Evolutionary conservation across 306 rosid genomes (phyloP).

Genomic region (Vigna trinervia): DNA sequence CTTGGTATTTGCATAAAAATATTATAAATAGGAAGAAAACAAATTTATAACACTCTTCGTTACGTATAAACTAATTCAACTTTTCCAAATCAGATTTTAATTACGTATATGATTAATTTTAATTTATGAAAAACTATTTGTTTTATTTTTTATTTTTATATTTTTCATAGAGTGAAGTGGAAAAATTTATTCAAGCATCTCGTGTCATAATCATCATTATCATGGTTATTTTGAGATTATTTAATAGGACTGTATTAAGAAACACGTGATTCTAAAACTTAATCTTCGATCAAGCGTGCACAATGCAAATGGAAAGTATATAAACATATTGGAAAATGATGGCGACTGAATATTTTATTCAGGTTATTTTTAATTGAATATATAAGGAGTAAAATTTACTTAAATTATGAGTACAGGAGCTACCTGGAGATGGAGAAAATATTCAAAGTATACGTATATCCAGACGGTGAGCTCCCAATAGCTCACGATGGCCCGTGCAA

Average conservation of each 20-base stretch:
- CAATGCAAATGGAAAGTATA: background rate
- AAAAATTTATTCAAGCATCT: too few relatives aligned
- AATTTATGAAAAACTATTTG: too few relatives aligned
- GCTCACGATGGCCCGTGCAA: conserved; percentile 80
- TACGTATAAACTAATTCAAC: too few relatives aligned
- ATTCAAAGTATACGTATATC: conserved; percentile 75
- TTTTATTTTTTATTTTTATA: too few relatives aligned
- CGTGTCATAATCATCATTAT: background rate
- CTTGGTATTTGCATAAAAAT: too few relatives aligned
- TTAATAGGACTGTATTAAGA: background rate
- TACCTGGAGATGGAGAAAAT: conserved; percentile 78
- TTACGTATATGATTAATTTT: too few relatives aligned
- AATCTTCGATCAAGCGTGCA: background rate
- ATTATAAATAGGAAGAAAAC: too few relatives aligned
- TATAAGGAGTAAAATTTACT: background rate
- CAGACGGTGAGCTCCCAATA: conserved; percentile 73
- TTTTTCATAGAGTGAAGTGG: too few relatives aligned
- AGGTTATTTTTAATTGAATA: background rate
- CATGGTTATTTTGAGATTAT: background rate
- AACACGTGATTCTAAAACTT: background rate
- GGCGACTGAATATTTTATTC: background rate
- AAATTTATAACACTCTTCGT: too few relatives aligned
- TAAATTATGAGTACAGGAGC: conserved; percentile 57
- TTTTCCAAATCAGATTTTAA: too few relatives aligned
- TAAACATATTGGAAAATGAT: conserved; percentile 2